phyloP scores from a whole-genome alignment of 2,329 filamentous ascomycete species.

The Grosmannia huntii region DNA sequence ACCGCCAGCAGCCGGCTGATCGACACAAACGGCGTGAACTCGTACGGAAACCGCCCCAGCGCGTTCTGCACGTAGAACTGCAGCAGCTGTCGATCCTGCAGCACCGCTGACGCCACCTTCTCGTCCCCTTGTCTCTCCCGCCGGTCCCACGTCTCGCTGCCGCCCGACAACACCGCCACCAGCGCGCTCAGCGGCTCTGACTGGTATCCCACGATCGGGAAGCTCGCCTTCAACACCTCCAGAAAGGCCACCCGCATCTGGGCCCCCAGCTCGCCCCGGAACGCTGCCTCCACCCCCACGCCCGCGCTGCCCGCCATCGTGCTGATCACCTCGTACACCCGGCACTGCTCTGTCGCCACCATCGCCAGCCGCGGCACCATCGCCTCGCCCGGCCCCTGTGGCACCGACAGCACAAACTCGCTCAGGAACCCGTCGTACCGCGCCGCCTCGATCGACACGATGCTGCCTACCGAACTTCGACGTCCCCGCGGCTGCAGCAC shows the following conservation, averaged over 20 bases:
- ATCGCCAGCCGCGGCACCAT: conserved; percentile 37
- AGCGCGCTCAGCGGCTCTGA: conserved; percentile 56
- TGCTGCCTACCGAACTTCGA: conserved; percentile 48
- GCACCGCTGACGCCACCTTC: conserved; percentile 27
- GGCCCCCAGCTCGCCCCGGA: conserved; percentile 44
- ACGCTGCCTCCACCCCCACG: conserved; percentile 29
- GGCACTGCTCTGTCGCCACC: conserved; percentile 34
- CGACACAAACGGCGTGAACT: conserved; percentile 45
- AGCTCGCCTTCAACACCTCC: conserved; percentile 56
- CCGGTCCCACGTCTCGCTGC: conserved; percentile 40
- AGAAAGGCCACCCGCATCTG: conserved; percentile 53
- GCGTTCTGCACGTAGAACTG: conserved; percentile 53
- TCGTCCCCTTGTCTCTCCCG: conserved; percentile 18
- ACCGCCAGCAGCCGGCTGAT: conserved; percentile 43
- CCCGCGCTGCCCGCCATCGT: conserved; percentile 37
- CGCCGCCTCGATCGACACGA: conserved; percentile 47
- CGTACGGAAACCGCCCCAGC: conserved; percentile 70
- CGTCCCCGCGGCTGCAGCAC: conserved; percentile 24
- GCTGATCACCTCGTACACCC: conserved; percentile 40
- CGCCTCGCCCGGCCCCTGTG: conserved; percentile 30
- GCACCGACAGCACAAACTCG: conserved; percentile 28
- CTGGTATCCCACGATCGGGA: conserved; percentile 58
- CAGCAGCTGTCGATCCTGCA: conserved; percentile 44
- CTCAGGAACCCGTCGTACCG: conserved; percentile 46
- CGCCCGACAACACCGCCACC: conserved; percentile 48